Evolutionary conservation across 768 basidiomycete species (phyloP).

Genomic region (Naganishia friedmannii): DNA sequence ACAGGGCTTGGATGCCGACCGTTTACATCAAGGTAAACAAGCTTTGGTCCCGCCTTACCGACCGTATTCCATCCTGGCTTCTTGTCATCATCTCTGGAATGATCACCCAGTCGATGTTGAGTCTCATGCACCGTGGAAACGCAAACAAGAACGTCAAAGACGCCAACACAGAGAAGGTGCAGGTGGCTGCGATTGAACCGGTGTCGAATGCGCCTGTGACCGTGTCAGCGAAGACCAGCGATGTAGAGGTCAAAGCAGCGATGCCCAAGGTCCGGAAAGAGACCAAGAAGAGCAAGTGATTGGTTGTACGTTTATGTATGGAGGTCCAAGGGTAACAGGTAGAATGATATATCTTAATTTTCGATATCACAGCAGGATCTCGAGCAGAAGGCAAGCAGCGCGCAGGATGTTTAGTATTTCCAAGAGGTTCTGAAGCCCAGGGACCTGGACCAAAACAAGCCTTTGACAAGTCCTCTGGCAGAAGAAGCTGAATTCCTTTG

Average conservation of each 20-base stretch:
- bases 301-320: neutral
- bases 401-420: neutral
- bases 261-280: neutral
- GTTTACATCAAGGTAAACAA: constrained; percentile 26
- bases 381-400: neutral
- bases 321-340: neutral
- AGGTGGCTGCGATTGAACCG: too few species aligned
- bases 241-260: neutral
- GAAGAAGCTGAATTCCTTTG: neutral
- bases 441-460: neutral
- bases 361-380: neutral
- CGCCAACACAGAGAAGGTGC: neutral
- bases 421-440: neutral
- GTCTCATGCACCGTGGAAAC: constrained; percentile 26
- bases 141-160: neutral
- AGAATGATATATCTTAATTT: neutral
- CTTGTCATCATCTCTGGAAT: constrained; percentile 19
- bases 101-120: constrained; percentile 22
- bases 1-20: constrained; percentile 21
- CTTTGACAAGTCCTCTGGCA: neutral
- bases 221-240: neutral
- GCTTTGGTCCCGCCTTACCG: constrained; percentile 23
- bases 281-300: constrained; percentile 7
- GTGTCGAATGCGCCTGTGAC: neutral
- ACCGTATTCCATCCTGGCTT: constrained; percentile 26